Evolutionary conservation across 805 yeast genomes (phyloP), one percentile per base, ranked within the genome.

Genomic region (Monosporozyma aerobia): DNA sequence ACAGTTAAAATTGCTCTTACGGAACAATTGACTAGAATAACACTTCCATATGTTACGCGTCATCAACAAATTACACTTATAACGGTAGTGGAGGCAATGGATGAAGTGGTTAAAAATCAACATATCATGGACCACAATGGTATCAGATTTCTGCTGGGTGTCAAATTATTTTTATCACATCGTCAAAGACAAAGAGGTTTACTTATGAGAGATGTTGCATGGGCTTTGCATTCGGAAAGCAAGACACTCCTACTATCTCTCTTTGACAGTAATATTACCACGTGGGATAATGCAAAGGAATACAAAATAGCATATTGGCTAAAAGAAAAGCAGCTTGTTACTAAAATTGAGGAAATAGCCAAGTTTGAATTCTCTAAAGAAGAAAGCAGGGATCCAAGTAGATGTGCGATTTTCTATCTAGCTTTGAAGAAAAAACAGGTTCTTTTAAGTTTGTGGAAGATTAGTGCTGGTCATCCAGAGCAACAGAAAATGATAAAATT

Each of bases 41-140:
- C 92, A 1, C 70, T 90, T 29, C 97, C 97, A 0, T 83, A 83
- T 55, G 65, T 90, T 30, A 89, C 96, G 0, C 81, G 96, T 54
- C 97, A 90, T 69, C 97, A 90, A 65, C 98, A 90, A 63, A 81
- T 84, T 30, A 89, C 97, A 0, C 74, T 90, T 29, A 74, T 84
- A 1, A 80, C 87, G 14, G 80, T 88, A 2, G 73, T 88, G 5
- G 82, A 79, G 48, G 83, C 90, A 1, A 71, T 87, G 27, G 73
- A 75, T 25, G 80, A 79, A 16, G 75, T 87, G 4, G 74, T 75
- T 13, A 73, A 73, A 49, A 74, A 72, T 54, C 60, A 58, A 22
- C 44, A 57, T 32, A 57, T 65, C 1, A 57, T 73, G 46, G 73
- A 72, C 40, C 60, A 68, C 11, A 84, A 85, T 65, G 97, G 95